These are phyloP conservation scores for Boletales sp. DNA, from an alignment of 768 basidiomycete species.

Conservation along the genomic window DNA sequence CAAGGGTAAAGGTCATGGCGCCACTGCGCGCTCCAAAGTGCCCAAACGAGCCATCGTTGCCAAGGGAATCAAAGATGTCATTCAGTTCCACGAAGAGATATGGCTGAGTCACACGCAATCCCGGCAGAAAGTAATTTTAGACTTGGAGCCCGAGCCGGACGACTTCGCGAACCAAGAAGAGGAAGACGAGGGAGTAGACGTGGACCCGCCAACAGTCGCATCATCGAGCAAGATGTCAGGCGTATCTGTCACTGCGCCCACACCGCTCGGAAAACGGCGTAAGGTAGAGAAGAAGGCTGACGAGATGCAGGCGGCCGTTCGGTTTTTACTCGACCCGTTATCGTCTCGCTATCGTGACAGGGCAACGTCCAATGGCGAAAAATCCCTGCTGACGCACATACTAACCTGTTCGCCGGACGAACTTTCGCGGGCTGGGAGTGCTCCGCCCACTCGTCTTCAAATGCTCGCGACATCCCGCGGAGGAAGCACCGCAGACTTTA, in stretches of 20 bases:
- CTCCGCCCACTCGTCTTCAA: conserved; percentile 61
- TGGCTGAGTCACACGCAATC: conserved; percentile 42
- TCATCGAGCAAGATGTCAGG: not conserved
- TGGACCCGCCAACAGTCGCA: conserved; percentile 10
- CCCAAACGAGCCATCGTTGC: conserved; percentile 65
- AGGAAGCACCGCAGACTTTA: conserved; percentile 44
- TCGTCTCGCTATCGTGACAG: conserved; percentile 24
- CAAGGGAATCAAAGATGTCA: conserved; percentile 63
- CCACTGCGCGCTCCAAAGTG: conserved; percentile 52
- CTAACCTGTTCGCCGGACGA: conserved; percentile 42
- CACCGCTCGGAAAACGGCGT: conserved; percentile 28
- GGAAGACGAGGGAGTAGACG: conserved; percentile 26
- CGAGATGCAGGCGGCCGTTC: conserved; percentile 44
- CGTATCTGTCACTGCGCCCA: not conserved
- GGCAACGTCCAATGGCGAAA: conserved; percentile 9
- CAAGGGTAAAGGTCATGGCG: conserved; percentile 29
- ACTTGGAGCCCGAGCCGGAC: conserved; percentile 34
- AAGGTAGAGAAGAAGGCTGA: conserved; percentile 23
- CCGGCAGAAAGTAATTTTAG: conserved; percentile 34
- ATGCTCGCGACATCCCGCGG: conserved; percentile 56
- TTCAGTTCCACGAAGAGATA: conserved; percentile 65
- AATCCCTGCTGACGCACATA: conserved; percentile 48
- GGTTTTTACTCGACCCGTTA: conserved; percentile 60
- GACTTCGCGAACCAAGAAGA: conserved; percentile 32
- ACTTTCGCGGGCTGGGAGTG: conserved; percentile 23